Evolutionary conservation across 352 stramenopile genomes (phyloP).

Genomic region (Pythium apleroticum): DNA sequence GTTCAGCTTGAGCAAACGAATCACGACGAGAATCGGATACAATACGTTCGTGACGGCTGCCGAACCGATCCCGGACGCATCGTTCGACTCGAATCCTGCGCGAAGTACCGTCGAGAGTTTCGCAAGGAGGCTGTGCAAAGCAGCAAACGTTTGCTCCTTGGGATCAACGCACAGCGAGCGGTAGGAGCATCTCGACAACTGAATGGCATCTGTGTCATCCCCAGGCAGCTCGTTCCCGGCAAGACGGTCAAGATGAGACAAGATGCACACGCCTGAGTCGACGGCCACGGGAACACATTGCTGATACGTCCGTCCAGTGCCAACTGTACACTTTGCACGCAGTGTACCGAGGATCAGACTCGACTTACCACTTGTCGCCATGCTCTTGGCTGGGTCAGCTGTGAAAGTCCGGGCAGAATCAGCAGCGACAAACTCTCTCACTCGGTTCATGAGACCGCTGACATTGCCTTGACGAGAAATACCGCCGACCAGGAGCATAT

Average conservation of each 20-base stretch:
- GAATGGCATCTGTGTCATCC: constrained; percentile 75
- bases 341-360: constrained; percentile 49
- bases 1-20: constrained; percentile 83
- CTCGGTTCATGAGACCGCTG: constrained; percentile 20
- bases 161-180: constrained; percentile 80
- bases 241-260: constrained; percentile 79
- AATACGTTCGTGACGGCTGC: constrained; percentile 45
- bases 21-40: constrained; percentile 72
- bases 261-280: constrained; percentile 70
- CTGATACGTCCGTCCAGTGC: constrained; percentile 31
- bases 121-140: constrained; percentile 54
- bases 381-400: constrained; percentile 44
- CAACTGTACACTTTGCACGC: constrained; percentile 40
- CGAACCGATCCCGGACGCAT: constrained; percentile 6
- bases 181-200: constrained; percentile 76
- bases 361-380: constrained; percentile 58
- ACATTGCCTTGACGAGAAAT: constrained; percentile 32
- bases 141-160: constrained; percentile 67
- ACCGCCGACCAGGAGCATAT: constrained; percentile 52
- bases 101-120: constrained; percentile 38
- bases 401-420: constrained; percentile 43
- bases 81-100: constrained; percentile 10
- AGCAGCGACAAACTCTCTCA: constrained; percentile 35
- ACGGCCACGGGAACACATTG: constrained; percentile 49
- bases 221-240: constrained; percentile 69